Percentiles rank a stretch among this genome's conserved stretches.
These are phyloP conservation scores for Ogataea parapolymorpha DNA, from an alignment of 805 yeast species.

Conservation along the genomic window DNA sequence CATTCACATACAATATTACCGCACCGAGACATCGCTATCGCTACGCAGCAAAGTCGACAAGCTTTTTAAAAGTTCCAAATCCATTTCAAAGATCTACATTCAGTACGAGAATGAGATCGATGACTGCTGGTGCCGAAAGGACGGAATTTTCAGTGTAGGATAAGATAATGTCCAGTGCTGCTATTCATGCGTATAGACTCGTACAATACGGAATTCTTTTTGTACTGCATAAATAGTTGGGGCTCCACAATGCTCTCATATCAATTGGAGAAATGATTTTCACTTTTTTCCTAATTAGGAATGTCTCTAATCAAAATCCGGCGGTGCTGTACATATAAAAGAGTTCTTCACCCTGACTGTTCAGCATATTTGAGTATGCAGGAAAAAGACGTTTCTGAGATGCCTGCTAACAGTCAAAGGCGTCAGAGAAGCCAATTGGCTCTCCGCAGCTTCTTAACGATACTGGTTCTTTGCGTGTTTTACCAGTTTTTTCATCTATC, in stretches of 20 bases:
- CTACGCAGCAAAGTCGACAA: constrained; percentile 29
- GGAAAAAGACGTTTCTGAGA: no score
- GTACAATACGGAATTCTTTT: not conserved
- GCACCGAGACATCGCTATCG: constrained; percentile 32
- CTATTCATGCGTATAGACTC: not conserved
- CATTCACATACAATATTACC: constrained; percentile 70
- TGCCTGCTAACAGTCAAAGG: no score
- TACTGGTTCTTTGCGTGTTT: no score
- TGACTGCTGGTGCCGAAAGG: constrained; percentile 38
- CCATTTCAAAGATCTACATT: constrained; percentile 27
- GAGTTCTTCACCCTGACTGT: no score
- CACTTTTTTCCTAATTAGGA: not conserved
- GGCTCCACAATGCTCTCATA: not conserved
- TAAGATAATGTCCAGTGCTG: not conserved
- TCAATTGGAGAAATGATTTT: not conserved
- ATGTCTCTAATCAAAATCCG: not conserved
- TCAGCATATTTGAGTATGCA: no score
- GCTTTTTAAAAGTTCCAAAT: constrained; percentile 20
- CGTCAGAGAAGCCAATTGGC: no score
- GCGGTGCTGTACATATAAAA: not conserved
- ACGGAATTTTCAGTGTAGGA: constrained; percentile 28
- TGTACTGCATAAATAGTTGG: no score
- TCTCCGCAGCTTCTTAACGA: no score
- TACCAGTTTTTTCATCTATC: no score
- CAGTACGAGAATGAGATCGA: constrained; percentile 38